These are phyloP conservation scores for Penicillium vulpinum DNA, from an alignment of 2,329 filamentous ascomycete genomes.

Conservation along the genomic window DNA sequence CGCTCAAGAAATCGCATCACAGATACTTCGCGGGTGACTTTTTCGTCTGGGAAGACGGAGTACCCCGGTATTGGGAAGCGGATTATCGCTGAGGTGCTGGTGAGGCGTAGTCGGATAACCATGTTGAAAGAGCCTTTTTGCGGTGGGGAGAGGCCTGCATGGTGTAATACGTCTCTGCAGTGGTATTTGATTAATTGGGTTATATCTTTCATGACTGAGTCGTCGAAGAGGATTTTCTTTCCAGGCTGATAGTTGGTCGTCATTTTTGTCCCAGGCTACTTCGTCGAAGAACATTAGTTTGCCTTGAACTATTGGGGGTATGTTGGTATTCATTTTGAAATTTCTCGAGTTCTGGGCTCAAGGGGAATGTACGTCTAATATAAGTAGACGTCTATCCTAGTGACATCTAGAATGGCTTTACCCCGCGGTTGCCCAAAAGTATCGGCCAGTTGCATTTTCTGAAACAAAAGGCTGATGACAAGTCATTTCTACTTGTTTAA, in stretches of 20 bases:
- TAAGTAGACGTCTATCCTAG: background rate
- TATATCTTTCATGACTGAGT: background rate
- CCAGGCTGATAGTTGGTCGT: background rate
- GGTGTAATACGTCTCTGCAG: background rate
- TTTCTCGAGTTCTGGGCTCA: too few relatives aligned
- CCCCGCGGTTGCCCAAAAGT: background rate
- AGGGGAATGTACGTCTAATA: background rate
- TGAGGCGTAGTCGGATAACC: background rate
- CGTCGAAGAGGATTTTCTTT: background rate
- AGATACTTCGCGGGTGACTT: background rate
- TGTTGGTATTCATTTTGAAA: too few relatives aligned
- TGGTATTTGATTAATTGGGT: background rate
- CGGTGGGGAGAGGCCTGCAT: background rate
- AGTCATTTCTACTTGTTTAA: background rate
- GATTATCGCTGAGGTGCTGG: slow-evolving; percentile 21
- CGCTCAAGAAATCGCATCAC: slow-evolving; percentile 2
- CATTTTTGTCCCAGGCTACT: background rate
- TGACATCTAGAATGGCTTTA: background rate
- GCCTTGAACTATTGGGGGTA: too few relatives aligned
- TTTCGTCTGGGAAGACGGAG: slow-evolving; percentile 3
- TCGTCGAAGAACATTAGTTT: slow-evolving; percentile 7
- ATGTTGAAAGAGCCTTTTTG: slow-evolving; percentile 1
- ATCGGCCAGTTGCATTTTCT: background rate
- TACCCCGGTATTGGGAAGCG: slow-evolving; percentile 21
- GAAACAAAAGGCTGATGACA: background rate